Conservation (phyloP, 768 basidiomycete genomes). For the Sarcodon aspratus region DNA sequence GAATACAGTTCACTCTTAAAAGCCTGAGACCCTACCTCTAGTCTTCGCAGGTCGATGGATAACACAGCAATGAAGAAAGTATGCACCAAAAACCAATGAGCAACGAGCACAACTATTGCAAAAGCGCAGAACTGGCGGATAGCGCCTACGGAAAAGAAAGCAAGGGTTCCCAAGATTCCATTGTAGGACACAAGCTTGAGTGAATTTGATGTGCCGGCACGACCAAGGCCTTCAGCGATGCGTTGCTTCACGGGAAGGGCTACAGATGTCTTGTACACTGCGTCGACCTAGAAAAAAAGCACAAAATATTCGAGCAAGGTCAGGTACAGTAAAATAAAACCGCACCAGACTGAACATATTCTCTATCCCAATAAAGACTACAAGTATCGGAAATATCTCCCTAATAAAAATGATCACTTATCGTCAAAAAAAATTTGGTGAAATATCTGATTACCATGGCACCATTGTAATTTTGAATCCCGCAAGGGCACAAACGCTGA, state of each 20-base stretch:
- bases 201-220: conserved; percentile 85
- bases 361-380: conserved; percentile 91
- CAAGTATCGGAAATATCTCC: conserved; percentile 86
- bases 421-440: not conserved
- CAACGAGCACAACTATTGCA: conserved; percentile 87
- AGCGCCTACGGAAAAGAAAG: conserved; percentile 63
- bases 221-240: conserved; percentile 82
- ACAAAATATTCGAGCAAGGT: conserved; percentile 8
- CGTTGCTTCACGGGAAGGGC: conserved; percentile 83
- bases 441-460: conserved; percentile 50
- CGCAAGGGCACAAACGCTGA: conserved; percentile 84
- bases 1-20: conserved; percentile 4
- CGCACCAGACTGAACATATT: conserved; percentile 93
- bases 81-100: conserved; percentile 95
- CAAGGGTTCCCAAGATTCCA: conserved; percentile 63
- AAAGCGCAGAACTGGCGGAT: conserved; percentile 91
- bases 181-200: conserved; percentile 88
- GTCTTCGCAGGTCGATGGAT: conserved; percentile 89
- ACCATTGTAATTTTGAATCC: conserved; percentile 87
- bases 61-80: conserved; percentile 93
- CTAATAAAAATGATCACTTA: conserved; percentile 21
- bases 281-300: conserved; percentile 53
- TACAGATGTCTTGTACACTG: conserved; percentile 77
- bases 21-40: conserved; percentile 42
- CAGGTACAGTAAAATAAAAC: conserved; percentile 3